These are phyloP conservation scores for Rosa lucieae DNA, from an alignment of 306 rosid species.

Conservation along the genomic window DNA sequence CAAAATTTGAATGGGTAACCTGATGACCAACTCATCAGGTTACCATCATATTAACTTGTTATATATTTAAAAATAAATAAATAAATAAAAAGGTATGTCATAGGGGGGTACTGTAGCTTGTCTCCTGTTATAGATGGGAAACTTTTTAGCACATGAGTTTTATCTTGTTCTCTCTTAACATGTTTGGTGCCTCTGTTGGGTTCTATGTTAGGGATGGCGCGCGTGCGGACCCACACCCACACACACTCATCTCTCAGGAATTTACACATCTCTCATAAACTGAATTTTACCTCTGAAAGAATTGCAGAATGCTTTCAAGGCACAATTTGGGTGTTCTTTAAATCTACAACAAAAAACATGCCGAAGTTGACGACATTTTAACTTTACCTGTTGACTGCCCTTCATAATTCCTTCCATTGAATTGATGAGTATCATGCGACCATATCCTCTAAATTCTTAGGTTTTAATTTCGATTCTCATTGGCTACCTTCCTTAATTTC, in stretches of 20 bases:
- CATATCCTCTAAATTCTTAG: conserved; percentile 8
- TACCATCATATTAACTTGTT: too few relatives aligned
- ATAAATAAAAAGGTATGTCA: too few relatives aligned
- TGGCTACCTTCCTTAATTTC: too few relatives aligned
- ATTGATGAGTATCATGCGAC: conserved; percentile 67
- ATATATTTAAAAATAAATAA: too few relatives aligned
- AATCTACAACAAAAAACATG: not conserved
- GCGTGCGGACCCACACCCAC: not conserved
- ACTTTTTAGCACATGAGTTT: too few relatives aligned
- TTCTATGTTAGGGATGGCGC: not conserved
- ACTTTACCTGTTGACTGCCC: conserved; percentile 81
- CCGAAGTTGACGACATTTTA: not conserved
- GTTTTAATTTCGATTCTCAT: too few relatives aligned
- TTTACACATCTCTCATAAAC: not conserved
- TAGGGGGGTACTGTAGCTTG: too few relatives aligned
- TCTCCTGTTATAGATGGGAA: too few relatives aligned
- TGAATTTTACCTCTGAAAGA: not conserved
- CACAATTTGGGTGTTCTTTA: not conserved
- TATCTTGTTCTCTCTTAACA: too few relatives aligned
- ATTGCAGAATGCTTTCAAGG: not conserved
- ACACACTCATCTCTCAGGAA: too few relatives aligned
- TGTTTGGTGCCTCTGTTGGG: not conserved
- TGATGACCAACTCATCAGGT: too few relatives aligned
- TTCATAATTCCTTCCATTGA: conserved; percentile 94
- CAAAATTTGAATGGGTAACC: too few relatives aligned